phyloP scores from a whole-genome alignment of 2,329 filamentous ascomycete species.

The Pseudogymnoascus sp. region DNA sequence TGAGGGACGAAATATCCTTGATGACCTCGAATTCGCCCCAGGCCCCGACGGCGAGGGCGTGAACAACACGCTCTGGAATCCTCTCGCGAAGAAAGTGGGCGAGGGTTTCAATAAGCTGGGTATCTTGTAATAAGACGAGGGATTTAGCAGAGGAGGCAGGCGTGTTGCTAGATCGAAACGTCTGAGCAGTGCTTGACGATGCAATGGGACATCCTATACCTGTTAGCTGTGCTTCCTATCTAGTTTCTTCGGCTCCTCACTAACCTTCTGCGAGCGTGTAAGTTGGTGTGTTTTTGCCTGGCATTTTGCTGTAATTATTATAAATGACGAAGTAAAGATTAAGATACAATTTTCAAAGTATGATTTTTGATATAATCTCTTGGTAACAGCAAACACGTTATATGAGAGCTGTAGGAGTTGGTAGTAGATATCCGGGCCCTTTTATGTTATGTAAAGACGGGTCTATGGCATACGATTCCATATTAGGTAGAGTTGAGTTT shows the following conservation, averaged over 20 bases:
- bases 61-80: conserved; percentile 48
- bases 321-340: not conserved
- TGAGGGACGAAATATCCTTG: conserved; percentile 49
- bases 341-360: not conserved
- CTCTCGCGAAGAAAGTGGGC: conserved; percentile 52
- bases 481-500: not conserved
- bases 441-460: not conserved
- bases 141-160: conserved; percentile 20
- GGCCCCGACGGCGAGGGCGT: conserved; percentile 43
- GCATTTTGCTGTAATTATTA: not conserved
- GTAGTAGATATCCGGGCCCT: not conserved
- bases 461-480: not conserved
- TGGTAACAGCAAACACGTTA: not conserved
- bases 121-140: conserved; percentile 42
- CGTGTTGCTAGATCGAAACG: not conserved
- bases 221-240: not conserved
- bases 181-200: not conserved
- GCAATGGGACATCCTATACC: not conserved
- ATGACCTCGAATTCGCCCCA: conserved; percentile 56
- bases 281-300: conserved; percentile 13
- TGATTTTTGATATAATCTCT: not conserved
- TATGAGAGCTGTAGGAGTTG: not conserved
- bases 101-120: conserved; percentile 47
- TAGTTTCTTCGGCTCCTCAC: conserved; percentile 10
- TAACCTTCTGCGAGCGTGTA: conserved; percentile 28